These are phyloP conservation scores for Cercospora canescens DNA, from an alignment of 2,329 filamentous ascomycete genomes.

Conservation along the genomic window DNA sequence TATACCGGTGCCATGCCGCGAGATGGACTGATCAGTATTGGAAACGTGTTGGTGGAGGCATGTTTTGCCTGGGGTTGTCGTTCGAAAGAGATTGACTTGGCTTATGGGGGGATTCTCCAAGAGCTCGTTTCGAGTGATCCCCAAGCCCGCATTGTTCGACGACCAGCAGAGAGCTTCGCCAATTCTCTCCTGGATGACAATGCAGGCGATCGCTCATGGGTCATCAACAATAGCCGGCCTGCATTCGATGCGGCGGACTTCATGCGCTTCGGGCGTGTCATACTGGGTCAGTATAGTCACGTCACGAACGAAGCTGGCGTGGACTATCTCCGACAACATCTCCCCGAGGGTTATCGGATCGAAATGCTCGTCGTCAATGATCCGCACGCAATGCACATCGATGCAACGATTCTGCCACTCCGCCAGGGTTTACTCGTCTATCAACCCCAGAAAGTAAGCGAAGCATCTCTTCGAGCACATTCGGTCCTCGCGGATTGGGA, in stretches of 20 bases:
- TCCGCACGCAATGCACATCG: neutral
- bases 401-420: neutral
- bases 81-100: neutral
- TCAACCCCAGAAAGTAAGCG: neutral
- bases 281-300: neutral
- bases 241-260: neutral
- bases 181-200: neutral
- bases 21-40: neutral
- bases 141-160: neutral
- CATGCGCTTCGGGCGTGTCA: neutral
- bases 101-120: neutral
- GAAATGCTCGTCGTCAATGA: neutral
- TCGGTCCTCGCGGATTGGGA: neutral
- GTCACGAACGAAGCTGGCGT: neutral
- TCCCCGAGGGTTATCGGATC: neutral
- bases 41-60: neutral
- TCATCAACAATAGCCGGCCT: neutral
- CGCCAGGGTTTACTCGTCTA: neutral
- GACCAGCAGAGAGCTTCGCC: neutral
- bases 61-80: neutral
- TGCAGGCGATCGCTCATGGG: neutral
- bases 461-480: neutral
- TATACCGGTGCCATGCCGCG: neutral
- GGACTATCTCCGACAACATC: neutral
- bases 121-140: neutral